Evolutionary conservation across 352 stramenopile genomes (phyloP), one percentile per base, ranked within the genome.

Genomic region (Pythium plurisporium): DNA sequence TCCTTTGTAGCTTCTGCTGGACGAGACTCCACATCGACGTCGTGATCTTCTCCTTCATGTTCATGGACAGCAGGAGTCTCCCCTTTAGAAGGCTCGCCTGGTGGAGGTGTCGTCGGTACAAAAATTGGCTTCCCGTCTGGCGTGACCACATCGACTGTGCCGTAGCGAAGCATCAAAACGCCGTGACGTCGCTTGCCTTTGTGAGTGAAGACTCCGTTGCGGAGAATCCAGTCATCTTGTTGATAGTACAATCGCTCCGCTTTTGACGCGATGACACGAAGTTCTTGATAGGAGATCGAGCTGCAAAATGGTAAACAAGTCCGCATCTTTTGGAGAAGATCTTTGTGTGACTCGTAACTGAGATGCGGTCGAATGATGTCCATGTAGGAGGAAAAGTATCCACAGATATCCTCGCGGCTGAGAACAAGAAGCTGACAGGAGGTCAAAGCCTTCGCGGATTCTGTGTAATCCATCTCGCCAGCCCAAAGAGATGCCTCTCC

Each of bases 301-400:
- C 22, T 54, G 9, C 86, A 65, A 62, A 70, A 87, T 14, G 77
- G 48, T 2, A 88, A 64, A 45, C 69, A 53, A 15, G 64, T 29
- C 0, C 76, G 76, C 26, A 82, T 68, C 26, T 51, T 67, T 20
- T 73, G 57, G 11, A 90, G 67, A 9, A 84, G 36, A 49, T 88
- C 74, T 19, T 75, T 82, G 49, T 73, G 64, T 14, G 49, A 67
- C 53, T 86, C 76, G 42, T 85, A 76, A 9, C 49, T 58, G n/a
- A 90, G 43, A 29, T 90, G 78, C 20, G 78, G 69, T 4, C 58
- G 67, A 43, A 90, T 72, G 26, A 87, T 74, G 50, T 89, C 76
- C 67, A 90, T 79, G 51, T 90, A 87, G 51, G 76, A 70, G 12
- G 67, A 65, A 8, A 88, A 67, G 48, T 87, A 90, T 2, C 74